Evolutionary conservation across 805 yeast species (phyloP).

Genomic region (Candida nitratophila): DNA sequence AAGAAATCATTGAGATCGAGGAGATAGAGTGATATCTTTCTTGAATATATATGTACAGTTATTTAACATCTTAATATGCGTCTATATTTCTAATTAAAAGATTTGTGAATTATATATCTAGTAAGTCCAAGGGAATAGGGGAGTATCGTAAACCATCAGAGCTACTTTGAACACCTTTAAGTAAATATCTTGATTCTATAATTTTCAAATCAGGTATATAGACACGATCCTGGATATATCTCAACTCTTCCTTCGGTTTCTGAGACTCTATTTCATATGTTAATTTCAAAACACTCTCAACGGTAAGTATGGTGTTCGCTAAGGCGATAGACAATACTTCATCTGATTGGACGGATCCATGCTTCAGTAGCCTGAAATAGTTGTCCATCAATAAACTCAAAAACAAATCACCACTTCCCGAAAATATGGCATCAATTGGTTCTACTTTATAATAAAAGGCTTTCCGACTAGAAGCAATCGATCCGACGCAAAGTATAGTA

Average conservation of each 20-base stretch:
- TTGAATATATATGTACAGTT: too few species aligned
- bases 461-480: slow-evolving; percentile 4
- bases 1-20: not conserved
- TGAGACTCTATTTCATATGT: slow-evolving; percentile 26
- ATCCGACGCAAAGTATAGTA: slow-evolving; percentile 35
- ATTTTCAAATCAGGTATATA: slow-evolving; percentile 38
- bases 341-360: slow-evolving; percentile 3
- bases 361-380: not conserved
- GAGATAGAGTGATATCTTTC: too few species aligned
- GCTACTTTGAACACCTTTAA: not conserved
- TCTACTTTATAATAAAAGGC: slow-evolving; percentile 34
- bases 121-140: too few species aligned
- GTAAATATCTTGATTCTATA: slow-evolving; percentile 31
- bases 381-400: slow-evolving; percentile 50
- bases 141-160: too few species aligned
- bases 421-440: slow-evolving; percentile 51
- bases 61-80: too few species aligned
- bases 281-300: slow-evolving; percentile 33
- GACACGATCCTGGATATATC: slow-evolving; percentile 8
- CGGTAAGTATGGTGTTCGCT: slow-evolving; percentile 31
- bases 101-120: too few species aligned
- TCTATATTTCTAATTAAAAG: too few species aligned
- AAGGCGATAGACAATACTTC: slow-evolving; percentile 27
- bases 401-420: slow-evolving; percentile 73
- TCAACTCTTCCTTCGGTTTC: not conserved